Base-by-base conservation (phyloP, 1,284 basidiomycete species). In the Cryptococcus sp. region DNA sequence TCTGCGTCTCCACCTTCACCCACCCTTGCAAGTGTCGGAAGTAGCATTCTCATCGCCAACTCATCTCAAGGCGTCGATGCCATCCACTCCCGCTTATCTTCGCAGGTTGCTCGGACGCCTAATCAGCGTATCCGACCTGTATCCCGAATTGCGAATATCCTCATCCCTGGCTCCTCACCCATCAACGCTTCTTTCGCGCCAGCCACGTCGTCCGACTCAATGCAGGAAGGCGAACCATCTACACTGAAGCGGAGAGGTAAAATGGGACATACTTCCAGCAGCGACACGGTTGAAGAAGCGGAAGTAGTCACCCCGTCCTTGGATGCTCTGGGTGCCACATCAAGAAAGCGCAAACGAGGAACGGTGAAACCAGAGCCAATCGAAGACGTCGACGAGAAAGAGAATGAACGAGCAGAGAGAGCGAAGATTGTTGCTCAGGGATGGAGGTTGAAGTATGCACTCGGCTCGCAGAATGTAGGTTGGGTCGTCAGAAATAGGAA, bases 371-470 rank as follows among this genome's bases (percentile, higher is more conserved):
- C 60, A 38, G 60, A 62, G 5, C 62, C 65, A 13, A 65, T 66
- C 1, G 58, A 65, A 11, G 61, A 67, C 17, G 63, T 65, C 15
- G 66, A 67, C 3, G 59, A 65, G 15, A 61, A 67, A n/a, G 63
- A 71, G 23, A 63, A 47, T 23, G 64, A 62, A 25, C 56, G 61
- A 1, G 58, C 59, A 19, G 60, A 65, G 47, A 69, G 65, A 23
- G 72, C 73, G 0, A 68, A 69, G 55, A 54, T 58, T 3, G 68
- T 80, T 2, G 73, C 72, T 2, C 60, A 60, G 20, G 71, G 69
- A 0, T 78, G 78, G 77, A 66, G 67, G 49, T 58, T 64, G n/a
- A 77, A 76, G 59, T 80, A 69, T 55, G 62, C 70, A 5, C 67
- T 76, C 35, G 65, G 64, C 16, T 41, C 58, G 6, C 55, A 64